phyloP scores from a whole-genome alignment of 768 basidiomycete species.

The Tricholoma furcatifolium region DNA sequence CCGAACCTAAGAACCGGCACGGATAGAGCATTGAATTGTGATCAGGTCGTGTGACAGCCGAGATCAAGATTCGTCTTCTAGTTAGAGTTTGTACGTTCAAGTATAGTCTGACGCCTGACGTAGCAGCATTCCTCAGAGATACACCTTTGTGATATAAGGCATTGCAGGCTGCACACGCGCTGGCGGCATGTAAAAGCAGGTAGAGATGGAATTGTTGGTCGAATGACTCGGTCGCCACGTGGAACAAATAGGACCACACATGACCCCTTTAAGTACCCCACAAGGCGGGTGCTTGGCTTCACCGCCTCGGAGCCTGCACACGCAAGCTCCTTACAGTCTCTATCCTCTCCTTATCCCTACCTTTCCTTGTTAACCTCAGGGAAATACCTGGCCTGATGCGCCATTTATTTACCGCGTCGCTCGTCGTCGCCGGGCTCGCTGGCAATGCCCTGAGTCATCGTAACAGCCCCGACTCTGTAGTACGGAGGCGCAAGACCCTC shows the following conservation, averaged over 20 bases:
- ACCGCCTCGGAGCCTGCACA: slow-evolving; percentile 14
- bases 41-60: slow-evolving; percentile 10
- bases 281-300: slow-evolving; percentile 2
- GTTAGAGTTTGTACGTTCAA: no score
- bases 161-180: neutral
- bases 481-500: slow-evolving; percentile 74
- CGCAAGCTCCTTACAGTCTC: slow-evolving; percentile 19
- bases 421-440: slow-evolving; percentile 60
- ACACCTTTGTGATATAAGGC: neutral
- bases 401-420: slow-evolving; percentile 61
- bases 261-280: slow-evolving; percentile 13
- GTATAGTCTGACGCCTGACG: no score
- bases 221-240: neutral
- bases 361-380: slow-evolving; percentile 1
- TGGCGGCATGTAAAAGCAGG: neutral
- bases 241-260: slow-evolving; percentile 20
- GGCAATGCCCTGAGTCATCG: slow-evolving; percentile 51
- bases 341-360: slow-evolving; percentile 4
- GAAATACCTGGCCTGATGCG: slow-evolving; percentile 44
- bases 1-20: neutral
- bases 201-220: neutral
- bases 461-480: slow-evolving; percentile 26
- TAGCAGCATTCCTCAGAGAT: neutral
- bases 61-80: neutral
- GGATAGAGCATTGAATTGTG: neutral